phyloP scores from a whole-genome alignment of 148 eudicot genomes.

The Bassia scoparia region DNA sequence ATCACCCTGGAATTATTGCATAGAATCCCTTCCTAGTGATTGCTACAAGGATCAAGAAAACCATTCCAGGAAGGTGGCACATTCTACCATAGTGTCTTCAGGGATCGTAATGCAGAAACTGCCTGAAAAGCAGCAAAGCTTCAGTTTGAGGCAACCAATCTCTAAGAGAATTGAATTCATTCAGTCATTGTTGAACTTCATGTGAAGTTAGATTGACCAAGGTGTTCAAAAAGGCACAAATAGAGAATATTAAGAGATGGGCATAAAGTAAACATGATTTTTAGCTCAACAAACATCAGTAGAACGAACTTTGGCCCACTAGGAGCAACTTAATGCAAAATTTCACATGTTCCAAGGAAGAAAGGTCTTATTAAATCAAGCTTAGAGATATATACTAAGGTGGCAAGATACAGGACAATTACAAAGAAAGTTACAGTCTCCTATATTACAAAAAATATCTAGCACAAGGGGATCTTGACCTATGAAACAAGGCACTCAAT shows the following conservation, averaged over 20 bases:
- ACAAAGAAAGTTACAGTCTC: no score
- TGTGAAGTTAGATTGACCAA: background rate
- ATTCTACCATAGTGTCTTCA: conserved; percentile 44
- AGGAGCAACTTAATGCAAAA: no score
- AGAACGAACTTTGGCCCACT: no score
- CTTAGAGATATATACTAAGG: no score
- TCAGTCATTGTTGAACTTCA: background rate
- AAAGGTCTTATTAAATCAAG: no score
- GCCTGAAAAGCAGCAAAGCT: conserved; percentile 18
- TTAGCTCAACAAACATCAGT: no score
- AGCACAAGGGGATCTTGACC: no score
- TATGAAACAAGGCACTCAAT: no score
- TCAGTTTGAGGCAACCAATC: background rate
- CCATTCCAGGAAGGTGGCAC: conserved; percentile 56
- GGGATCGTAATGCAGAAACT: conserved; percentile 42
- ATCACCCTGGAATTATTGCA: conserved; percentile 54
- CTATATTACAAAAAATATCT: no score
- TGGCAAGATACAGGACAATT: no score
- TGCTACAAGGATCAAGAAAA: conserved; percentile 54
- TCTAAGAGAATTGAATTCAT: background rate
- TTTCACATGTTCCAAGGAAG: no score
- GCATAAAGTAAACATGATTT: no score
- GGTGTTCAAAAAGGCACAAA: background rate
- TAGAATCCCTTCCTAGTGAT: conserved; percentile 58
- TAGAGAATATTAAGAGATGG: background rate